These are phyloP conservation scores for Elongisporangium senticosum DNA, from an alignment of 352 stramenopile species.

Conservation along the genomic window DNA sequence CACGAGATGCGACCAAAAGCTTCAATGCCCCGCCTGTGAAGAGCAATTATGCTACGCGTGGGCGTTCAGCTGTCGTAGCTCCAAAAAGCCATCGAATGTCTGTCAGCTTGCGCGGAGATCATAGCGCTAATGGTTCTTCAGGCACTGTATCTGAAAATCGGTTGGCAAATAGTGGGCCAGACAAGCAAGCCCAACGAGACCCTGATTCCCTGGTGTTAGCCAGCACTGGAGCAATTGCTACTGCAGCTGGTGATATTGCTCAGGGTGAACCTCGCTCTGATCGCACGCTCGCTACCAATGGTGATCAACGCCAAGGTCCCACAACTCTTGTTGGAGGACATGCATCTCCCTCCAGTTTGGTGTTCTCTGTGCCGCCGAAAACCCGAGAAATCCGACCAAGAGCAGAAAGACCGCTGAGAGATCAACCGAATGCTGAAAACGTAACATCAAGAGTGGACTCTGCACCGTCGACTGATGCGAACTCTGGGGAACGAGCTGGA, in stretches of 20 bases:
- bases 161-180: background rate
- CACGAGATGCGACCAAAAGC: background rate
- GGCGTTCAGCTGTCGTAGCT: background rate
- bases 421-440: background rate
- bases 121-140: background rate
- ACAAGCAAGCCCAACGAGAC: background rate
- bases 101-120: background rate
- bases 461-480: background rate
- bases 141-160: background rate
- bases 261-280: background rate
- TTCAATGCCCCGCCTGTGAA: background rate
- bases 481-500: background rate
- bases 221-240: too few relatives aligned
- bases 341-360: background rate
- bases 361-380: background rate
- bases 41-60: background rate
- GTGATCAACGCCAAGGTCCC: background rate
- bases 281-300: background rate
- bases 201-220: background rate
- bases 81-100: background rate
- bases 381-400: background rate
- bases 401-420: background rate
- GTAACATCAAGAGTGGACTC: background rate
- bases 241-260: background rate
- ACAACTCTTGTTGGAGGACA: background rate